Evolutionary conservation across 176 grass and related monocot genomes (phyloP).

Genomic region (Avena eriantha): DNA sequence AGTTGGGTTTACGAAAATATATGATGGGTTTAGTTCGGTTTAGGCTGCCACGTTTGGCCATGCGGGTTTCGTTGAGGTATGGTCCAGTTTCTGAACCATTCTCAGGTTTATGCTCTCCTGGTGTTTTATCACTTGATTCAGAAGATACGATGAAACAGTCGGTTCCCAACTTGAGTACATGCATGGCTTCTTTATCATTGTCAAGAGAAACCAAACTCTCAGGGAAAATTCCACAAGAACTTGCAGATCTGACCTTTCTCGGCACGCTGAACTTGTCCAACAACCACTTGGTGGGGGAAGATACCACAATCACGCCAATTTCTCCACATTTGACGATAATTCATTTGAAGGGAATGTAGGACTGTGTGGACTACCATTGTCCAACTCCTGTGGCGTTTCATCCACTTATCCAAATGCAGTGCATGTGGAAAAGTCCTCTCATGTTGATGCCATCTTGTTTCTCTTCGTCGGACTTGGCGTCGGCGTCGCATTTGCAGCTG

Average conservation of each 20-base stretch:
- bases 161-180: too few species aligned
- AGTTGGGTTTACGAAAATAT: neutral
- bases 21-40: neutral
- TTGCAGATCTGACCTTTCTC: slow-evolving; percentile 35
- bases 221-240: slow-evolving; percentile 1
- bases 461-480: neutral
- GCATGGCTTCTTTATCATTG: too few species aligned
- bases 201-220: neutral
- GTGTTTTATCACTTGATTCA: too few species aligned
- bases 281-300: slow-evolving; percentile 43
- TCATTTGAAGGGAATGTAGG: slow-evolving; percentile 27
- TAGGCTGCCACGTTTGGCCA: neutral
- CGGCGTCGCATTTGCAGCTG: neutral
- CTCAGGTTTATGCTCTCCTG: neutral
- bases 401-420: neutral
- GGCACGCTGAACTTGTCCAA: slow-evolving; percentile 28
- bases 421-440: neutral
- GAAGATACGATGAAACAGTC: too few species aligned
- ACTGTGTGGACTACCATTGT: neutral
- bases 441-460: neutral
- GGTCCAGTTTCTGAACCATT: neutral
- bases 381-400: neutral
- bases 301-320: slow-evolving; percentile 21
- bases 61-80: neutral
- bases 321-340: neutral